Evolutionary conservation across 805 yeast species (phyloP).

Genomic region (Candida ponderosae): DNA sequence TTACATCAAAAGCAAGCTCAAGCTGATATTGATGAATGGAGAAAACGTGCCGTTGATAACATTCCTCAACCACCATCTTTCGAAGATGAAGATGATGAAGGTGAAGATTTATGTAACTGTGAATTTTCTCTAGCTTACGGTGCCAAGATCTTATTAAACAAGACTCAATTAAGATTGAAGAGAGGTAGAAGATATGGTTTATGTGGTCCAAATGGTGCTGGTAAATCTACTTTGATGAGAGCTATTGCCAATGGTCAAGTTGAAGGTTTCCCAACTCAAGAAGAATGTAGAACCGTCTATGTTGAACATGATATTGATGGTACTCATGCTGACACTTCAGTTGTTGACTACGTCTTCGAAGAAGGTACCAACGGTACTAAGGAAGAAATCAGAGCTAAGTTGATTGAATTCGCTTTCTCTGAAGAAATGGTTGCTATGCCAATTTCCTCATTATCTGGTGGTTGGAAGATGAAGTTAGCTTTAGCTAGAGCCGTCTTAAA

Average conservation of each 20-base stretch:
- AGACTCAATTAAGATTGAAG: conserved; percentile 97
- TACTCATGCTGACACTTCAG: conserved; percentile 93
- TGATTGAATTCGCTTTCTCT: conserved; percentile 87
- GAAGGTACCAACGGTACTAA: conserved; percentile 61
- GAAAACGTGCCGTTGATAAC: conserved; percentile 96
- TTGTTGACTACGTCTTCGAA: conserved; percentile 83
- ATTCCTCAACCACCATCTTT: conserved; percentile 93
- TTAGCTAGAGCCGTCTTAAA: conserved; percentile 98
- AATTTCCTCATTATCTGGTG: conserved; percentile 96
- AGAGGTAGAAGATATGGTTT: conserved; percentile 99
- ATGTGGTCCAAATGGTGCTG: conserved; percentile 99
- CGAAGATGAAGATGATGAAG: conserved; percentile 97
- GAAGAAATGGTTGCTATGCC: conserved; percentile 92
- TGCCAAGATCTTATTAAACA: conserved; percentile 99
- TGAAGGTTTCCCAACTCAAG: conserved; percentile 99
- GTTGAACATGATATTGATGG: conserved; percentile 99
- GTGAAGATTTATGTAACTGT: conserved; percentile 99
- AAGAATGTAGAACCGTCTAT: conserved; percentile 97
- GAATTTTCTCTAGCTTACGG: conserved; percentile 99
- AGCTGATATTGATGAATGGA: conserved; percentile 86
- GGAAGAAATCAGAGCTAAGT: conserved; percentile 66
- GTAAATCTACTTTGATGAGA: conserved; percentile 98
- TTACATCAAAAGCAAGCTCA: conserved; percentile 89
- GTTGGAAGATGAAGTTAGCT: conserved; percentile 99
- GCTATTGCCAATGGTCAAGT: conserved; percentile 97